Evolutionary conservation across 169 alveolate species (phyloP).

Genomic region (Eimeria falciformis): DNA sequence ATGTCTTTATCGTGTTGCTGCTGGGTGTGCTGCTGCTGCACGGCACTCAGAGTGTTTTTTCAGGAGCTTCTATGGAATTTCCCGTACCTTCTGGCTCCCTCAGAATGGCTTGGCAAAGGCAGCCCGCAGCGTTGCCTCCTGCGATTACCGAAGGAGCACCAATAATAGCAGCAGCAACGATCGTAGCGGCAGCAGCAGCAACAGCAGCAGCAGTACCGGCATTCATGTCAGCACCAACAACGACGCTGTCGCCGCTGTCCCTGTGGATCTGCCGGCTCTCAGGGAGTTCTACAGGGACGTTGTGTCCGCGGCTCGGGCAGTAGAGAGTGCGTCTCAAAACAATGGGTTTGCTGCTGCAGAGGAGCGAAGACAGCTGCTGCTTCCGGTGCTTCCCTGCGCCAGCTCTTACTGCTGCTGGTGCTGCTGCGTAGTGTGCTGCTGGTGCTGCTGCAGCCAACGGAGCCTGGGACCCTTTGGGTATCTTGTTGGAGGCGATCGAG

Average conservation of each 20-base stretch:
- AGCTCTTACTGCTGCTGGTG: background rate
- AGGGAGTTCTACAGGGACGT: background rate
- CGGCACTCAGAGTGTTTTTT: background rate
- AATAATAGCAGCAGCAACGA: background rate
- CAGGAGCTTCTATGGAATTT: constrained; percentile 7
- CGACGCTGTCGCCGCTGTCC: background rate
- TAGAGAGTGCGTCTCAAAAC: background rate
- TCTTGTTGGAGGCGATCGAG: constrained; percentile 9
- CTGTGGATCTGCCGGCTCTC: constrained; percentile 11
- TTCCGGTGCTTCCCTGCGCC: background rate
- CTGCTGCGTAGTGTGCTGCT: background rate
- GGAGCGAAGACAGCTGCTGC: background rate
- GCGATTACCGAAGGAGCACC: background rate
- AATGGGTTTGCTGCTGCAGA: constrained; percentile 5
- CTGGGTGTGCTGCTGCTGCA: background rate
- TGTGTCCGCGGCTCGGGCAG: constrained; percentile 28
- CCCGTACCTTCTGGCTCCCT: background rate
- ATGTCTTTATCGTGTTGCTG: background rate
- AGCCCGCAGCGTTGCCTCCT: background rate
- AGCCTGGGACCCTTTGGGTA: constrained; percentile 10
- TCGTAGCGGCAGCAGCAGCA: constrained; percentile 8
- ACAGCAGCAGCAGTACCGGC: background rate
- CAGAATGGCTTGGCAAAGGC: background rate
- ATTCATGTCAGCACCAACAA: background rate
- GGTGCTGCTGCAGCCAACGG: constrained; percentile 9